Base-by-base conservation (phyloP, 2,329 filamentous ascomycete genomes). In the Arthrobotrys iridis region DNA sequence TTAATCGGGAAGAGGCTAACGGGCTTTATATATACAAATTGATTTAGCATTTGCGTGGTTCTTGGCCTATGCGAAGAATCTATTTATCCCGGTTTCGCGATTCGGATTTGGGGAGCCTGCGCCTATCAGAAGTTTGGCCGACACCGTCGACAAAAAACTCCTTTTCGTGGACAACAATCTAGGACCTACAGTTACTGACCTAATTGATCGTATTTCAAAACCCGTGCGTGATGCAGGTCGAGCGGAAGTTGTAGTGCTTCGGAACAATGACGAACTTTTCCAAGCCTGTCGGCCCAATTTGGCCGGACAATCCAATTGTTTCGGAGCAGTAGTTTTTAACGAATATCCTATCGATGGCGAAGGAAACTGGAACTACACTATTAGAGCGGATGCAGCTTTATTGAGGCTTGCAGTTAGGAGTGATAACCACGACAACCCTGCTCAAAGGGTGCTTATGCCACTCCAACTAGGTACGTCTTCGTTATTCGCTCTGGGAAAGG, bases 351-450 rank as follows among this genome's bases (percentile, higher is more conserved):
- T 82, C 0, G 92, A 92, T 7, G 77, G 81, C 0, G 86, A 85
- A 4, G 86, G 86, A 1, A 58, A 87, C 46, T 97, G 93, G 93
- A 96, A 95, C 82, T 97, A 97, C 80, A 93, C 92, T 0, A 85
- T 97, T 24, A 86, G 91, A 67, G 89, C 89, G 1, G 93, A 97
- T 80, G 90, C 90, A 35, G 85, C 88, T 0, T 85, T 96, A 68
- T 22, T 59, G 8, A 20, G 64, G 10, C 22, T 59, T 15, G 65
- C 64, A 10, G 57, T 63, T 13, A 60, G 63, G 15, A 89, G 89
- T 18, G 84, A 89, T 33, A 84, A 84, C n/a, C 82, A 85, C 46
- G 85, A 86, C 77, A 96, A 96, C 80, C 90, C 92, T 80, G 88
- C 88, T 52, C 86, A 97, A 81, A 84, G 94, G 18, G 96, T 93